Base-by-base conservation (phyloP, 2,329 filamentous ascomycete genomes). In the Thermomyces lanuginosus region DNA sequence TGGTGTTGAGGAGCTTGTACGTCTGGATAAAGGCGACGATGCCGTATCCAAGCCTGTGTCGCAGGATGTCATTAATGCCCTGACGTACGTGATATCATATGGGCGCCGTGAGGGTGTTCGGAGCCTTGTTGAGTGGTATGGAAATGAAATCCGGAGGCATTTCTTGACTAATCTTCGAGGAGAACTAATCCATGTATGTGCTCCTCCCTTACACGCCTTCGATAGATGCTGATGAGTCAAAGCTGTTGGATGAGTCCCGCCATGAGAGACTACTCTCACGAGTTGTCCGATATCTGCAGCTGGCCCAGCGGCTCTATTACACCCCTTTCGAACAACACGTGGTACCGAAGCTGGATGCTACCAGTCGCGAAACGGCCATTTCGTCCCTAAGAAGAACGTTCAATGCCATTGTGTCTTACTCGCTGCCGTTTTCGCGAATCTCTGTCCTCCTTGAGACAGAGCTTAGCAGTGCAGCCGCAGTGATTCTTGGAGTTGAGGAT, bases 371-470 rank as follows among this genome's bases (percentile, higher is more conserved):
- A 28, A 39, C 28, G 24, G 42, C 38, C 27, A 46, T 45, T 33
- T 39, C 31, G 12, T 57, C 50, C 30, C 49, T 65, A 19, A 47
- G 46, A 17, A 45, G 51, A 19, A 51, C 53, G 16, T 47, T 66
- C 12, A 53, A 64, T 29, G 56, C 58, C 6, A 49, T 61, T 16
- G 57, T 64, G 31, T 49, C 55, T 14, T 60, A 64, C 36, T 56
- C 56, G 9, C 39, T 67, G 6, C 57, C 51, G 4, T 51, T 53
- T 35, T 41, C 44, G 11, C 32, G 38, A 2, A 53, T 62, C 19
- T 58, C 57, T 1, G 48, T 51, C 12, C 48, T 62, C 4, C 44
- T 67, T 11, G 48, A 52, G 18, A 52, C 49, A 21, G 50, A 60
- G 14, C 30, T 67, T 9, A 54, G 54, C n/a, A 51, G 55, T 31